Evolutionary conservation across 2,329 filamentous ascomycete genomes (phyloP), one percentile per base, ranked within the genome.

Genomic region (Colletotrichum orchidophilum): DNA sequence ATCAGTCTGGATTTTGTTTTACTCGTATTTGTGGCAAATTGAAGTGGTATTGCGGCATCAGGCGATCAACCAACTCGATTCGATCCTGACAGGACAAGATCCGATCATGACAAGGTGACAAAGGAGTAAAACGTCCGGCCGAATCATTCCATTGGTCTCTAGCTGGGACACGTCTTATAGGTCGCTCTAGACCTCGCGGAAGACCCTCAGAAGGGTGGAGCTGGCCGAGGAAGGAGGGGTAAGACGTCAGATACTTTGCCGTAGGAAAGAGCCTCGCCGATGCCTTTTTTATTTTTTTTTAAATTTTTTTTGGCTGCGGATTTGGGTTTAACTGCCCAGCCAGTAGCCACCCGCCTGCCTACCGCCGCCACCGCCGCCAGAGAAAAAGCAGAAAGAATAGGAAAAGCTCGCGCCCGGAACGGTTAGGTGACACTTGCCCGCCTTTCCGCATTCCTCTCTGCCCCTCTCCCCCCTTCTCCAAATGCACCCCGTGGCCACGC

Each of bases 221-320:
- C 39, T 46, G 39, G 18, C n/a, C 15, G 18, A 18, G n/a, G 8
- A 18, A 46, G n/a, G 39, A 53, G 42, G 29, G 21, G 3, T 26
- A 64, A 59, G 66, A 69, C 58, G 66, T 64, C 50, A 46, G 39
- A 69, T 64, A 24, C 21, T 29, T 12, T 11, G 42, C 9, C 27
- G 8, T 21, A n/a, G 39, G 39, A 46, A 64, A 39, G 52, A 64
- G 42, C 29, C 49, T 64, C 55, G 60, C 60, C 42, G 39, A 63
- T 35, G 54, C 24, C n/a, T 39, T 57, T 55, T 63, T 63, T 52
- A n/a, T 63, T 26, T 46, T 21, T 8, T 18, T n/a, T 46, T 46
- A 18, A n/a, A 9, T 46, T 46, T 46, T 15, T n/a, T 42, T n/a
- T 42, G 8, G n/a, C n/a, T n/a, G n/a, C n/a, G n/a, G n/a, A n/a